Evolutionary conservation across 345 rosid genomes (phyloP).

Genomic region (Syzygium grande): DNA sequence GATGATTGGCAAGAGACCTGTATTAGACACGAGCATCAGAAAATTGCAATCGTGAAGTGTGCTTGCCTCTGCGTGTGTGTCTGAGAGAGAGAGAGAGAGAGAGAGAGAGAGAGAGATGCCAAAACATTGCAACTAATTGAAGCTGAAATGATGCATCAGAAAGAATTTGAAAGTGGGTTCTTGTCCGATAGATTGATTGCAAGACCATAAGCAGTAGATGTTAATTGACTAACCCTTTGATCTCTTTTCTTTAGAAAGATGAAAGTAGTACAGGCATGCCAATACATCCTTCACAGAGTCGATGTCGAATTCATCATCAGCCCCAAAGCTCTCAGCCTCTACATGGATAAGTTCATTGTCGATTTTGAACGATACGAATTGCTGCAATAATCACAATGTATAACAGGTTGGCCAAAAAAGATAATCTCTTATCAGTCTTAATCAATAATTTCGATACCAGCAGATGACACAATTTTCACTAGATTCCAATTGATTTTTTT

Average conservation of each 20-base stretch:
- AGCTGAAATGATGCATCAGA: background rate
- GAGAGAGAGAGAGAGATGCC: background rate
- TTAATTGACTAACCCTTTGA: constrained; percentile 47
- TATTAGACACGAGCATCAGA: background rate
- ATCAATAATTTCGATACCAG: background rate
- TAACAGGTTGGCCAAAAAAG: background rate
- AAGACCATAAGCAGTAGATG: background rate
- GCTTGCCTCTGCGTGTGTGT: background rate
- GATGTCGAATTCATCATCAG: constrained; percentile 23
- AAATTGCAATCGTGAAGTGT: background rate
- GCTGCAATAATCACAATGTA: constrained; percentile 35
- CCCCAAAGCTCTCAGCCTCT: constrained; percentile 25
- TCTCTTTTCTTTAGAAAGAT: constrained; percentile 67
- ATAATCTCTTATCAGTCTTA: background rate
- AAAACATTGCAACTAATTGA: background rate
- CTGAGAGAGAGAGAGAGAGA: background rate
- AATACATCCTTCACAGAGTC: constrained; percentile 72
- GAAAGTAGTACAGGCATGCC: constrained; percentile 75
- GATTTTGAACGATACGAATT: constrained; percentile 42
- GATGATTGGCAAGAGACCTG: constrained; percentile 90
- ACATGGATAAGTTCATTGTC: constrained; percentile 32
- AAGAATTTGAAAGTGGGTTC: background rate
- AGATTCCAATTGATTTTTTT: background rate
- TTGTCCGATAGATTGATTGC: background rate
- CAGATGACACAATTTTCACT: background rate